These are phyloP conservation scores for Syncephalis fuscata DNA, from an alignment of 371 early-diverging fungal genomes.

Conservation along the genomic window DNA sequence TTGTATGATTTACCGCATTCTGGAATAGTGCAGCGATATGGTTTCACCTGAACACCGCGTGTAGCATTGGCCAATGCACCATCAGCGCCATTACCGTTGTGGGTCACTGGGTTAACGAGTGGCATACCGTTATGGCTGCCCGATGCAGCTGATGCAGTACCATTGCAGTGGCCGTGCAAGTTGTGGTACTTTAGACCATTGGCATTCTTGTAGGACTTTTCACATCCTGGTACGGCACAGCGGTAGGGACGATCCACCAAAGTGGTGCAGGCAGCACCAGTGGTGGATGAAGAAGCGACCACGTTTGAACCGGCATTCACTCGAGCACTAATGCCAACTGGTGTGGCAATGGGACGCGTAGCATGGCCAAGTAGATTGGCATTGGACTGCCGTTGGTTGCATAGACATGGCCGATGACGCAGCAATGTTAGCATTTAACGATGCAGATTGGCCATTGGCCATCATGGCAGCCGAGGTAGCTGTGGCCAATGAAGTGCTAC, in stretches of 20 bases:
- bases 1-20: conserved; percentile 91
- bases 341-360: conserved; percentile 9
- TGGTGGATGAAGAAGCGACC: no score
- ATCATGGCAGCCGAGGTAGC: conserved; percentile 1
- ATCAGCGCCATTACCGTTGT: no score
- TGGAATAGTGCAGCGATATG: conserved; percentile 68
- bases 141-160: conserved; percentile 22
- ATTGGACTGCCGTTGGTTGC: no score
- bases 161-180: no score
- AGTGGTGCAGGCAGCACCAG: background rate
- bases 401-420: no score
- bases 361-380: no score
- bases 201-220: conserved; percentile 93
- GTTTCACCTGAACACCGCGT: conserved; percentile 38
- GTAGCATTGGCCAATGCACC: background rate
- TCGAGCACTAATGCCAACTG: conserved; percentile 11
- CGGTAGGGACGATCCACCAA: background rate
- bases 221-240: conserved; percentile 36
- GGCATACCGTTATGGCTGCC: conserved; percentile 10
- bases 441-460: no score
- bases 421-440: no score
- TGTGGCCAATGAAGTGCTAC: conserved; percentile 5
- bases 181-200: conserved; percentile 96
- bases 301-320: conserved; percentile 13
- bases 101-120: no score